These are phyloP conservation scores for Geotrichum cucujoidarum DNA, from an alignment of 1,139 yeast genomes.

Conservation along the genomic window DNA sequence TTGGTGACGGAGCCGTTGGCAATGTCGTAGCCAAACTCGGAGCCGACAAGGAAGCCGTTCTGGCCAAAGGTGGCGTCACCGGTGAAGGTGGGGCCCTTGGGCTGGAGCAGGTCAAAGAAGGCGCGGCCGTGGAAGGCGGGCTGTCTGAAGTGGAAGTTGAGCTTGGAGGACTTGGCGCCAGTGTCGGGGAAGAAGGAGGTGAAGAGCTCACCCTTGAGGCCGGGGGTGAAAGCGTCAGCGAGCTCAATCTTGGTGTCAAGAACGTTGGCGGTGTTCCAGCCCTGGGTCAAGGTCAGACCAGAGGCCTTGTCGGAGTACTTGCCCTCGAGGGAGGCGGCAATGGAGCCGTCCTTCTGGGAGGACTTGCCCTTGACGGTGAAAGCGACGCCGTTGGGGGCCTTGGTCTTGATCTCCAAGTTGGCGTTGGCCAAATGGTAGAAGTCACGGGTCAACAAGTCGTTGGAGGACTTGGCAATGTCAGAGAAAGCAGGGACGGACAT, in stretches of 20 bases:
- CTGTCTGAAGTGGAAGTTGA: conserved; percentile 88
- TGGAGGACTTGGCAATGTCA: conserved; percentile 85
- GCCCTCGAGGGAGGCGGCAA: conserved; percentile 87
- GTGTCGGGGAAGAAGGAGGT: conserved; percentile 86
- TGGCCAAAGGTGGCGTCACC: conserved; percentile 95
- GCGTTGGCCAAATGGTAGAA: conserved; percentile 90
- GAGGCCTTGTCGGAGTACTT: conserved; percentile 90
- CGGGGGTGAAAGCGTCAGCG: conserved; percentile 88
- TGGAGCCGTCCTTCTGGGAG: conserved; percentile 66
- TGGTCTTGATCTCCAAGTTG: conserved; percentile 81
- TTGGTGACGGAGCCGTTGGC: conserved; percentile 87
- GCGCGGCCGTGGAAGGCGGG: conserved; percentile 92
- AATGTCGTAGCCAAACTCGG: conserved; percentile 95
- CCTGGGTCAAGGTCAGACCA: conserved; percentile 92
- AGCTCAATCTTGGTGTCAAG: conserved; percentile 92
- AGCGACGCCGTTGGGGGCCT: conserved; percentile 94
- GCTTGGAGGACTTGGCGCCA: conserved; percentile 76
- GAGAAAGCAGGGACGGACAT: conserved; percentile 44
- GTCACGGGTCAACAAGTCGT: conserved; percentile 84
- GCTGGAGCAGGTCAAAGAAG: conserved; percentile 73
- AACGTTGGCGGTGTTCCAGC: conserved; percentile 94
- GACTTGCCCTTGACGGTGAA: conserved; percentile 94
- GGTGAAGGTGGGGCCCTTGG: conserved; percentile 87
- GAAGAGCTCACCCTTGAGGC: conserved; percentile 87
- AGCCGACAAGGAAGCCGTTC: conserved; percentile 96